Evolutionary conservation across 352 stramenopile species (phyloP), one percentile per base, ranked within the genome.

Genomic region (Phytopythium litorale): DNA sequence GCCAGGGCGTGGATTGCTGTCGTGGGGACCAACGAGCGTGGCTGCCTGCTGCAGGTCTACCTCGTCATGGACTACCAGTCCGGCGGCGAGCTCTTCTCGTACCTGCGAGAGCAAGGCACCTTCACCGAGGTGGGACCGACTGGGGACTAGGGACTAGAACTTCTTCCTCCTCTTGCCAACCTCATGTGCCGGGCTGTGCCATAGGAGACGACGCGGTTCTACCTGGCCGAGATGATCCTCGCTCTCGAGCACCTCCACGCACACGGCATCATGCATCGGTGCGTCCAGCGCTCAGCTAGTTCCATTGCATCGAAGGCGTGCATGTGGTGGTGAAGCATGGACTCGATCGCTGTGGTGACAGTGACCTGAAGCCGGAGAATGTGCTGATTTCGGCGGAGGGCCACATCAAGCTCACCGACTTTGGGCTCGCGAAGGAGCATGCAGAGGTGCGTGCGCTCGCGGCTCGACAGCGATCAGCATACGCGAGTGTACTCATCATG

Each of bases 311-410:
- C 1, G 7, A 15, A 21, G n/a, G 42, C 8, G 40, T 16, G n/a
- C 19, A 15, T 16, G 40, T 46, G 21, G 42, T 49, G 42, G 16
- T 49, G 11, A 25, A 25, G 42, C 9, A 15, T 49, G n/a, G 42
- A 6, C 19, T 23, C n/a, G 9, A 1, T 0, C 5, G 6, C 16
- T 25, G 42, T 9, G 16, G 12, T 25, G 25, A 5, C 51, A 91
- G 82, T 5, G 91, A 97, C 56, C 64, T 98, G 30, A 97, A 98
- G 64, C 91, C 91, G 11, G 88, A 97, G 72, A 98, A 98, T 63
- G 82, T 98, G 48, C 73, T 98, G 25, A 84, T 98, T 55, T 91
- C 91, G 51, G 71, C 75, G n/a, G 71, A 96, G 63, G 93, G 93
- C 0, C 81, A 97, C 63, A 72, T 97, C 51, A 96, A 96, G 55